Conservation (phyloP, 2,329 filamentous ascomycete species). For the Penicillium digitatum region DNA sequence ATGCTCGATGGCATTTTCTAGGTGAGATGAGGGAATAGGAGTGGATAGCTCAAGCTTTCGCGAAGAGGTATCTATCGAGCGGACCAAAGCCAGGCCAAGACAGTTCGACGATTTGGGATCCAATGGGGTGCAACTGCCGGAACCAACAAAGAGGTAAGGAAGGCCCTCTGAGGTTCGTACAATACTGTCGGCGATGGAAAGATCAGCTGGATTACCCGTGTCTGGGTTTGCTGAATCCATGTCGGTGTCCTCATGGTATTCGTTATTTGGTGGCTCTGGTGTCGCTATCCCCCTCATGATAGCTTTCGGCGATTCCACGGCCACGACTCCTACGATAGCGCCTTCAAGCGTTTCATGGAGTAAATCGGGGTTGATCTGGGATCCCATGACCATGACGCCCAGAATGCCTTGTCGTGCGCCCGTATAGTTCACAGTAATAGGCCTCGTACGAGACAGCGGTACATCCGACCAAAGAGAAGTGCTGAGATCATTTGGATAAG, state of each 20-base stretch:
- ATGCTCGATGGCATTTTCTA: slow-evolving; percentile 33
- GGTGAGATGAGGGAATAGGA: slow-evolving; percentile 38
- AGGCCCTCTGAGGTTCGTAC: slow-evolving; percentile 45
- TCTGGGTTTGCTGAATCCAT: slow-evolving; percentile 17
- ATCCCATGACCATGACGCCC: slow-evolving; percentile 52
- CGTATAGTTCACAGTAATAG: slow-evolving; percentile 51
- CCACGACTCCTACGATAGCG: slow-evolving; percentile 52
- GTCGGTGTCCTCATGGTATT: slow-evolving; percentile 15
- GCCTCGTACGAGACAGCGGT: slow-evolving; percentile 45
- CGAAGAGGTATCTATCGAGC: slow-evolving; percentile 38
- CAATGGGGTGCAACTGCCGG: slow-evolving; percentile 42
- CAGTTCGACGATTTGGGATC: slow-evolving; percentile 48
- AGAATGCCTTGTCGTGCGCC: slow-evolving; percentile 44
- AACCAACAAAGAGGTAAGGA: slow-evolving; percentile 49
- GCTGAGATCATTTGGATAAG: slow-evolving; percentile 25
- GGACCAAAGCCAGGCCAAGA: slow-evolving; percentile 50
- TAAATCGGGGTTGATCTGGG: slow-evolving; percentile 46
- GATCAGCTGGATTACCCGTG: not conserved
- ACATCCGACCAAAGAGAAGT: slow-evolving; percentile 44
- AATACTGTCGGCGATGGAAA: slow-evolving; percentile 23
- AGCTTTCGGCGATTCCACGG: slow-evolving; percentile 42
- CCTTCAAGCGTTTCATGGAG: slow-evolving; percentile 53
- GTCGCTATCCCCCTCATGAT: slow-evolving; percentile 22
- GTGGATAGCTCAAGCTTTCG: slow-evolving; percentile 48
- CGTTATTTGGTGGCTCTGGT: slow-evolving; percentile 5